phyloP scores from a whole-genome alignment of 176 grass and related monocot genomes.

The Avena insularis region DNA sequence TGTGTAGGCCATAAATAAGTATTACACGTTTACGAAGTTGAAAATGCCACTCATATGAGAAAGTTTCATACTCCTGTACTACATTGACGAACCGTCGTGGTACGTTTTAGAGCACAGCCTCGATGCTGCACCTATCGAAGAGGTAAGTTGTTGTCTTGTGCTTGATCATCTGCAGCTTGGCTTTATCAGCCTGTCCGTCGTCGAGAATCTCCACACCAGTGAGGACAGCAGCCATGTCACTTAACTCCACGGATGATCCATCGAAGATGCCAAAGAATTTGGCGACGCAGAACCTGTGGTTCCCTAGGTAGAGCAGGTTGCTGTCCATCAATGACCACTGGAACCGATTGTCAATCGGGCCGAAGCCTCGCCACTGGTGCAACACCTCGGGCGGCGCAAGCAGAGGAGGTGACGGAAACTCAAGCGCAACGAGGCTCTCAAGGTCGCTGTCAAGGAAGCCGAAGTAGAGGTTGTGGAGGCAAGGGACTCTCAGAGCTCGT shows the following conservation, averaged over 20 bases:
- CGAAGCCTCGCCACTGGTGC: not conserved
- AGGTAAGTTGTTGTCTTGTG: not conserved
- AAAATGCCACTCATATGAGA: too few relatives aligned
- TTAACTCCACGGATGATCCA: not conserved
- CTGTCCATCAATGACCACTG: not conserved
- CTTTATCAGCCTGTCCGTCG: not conserved
- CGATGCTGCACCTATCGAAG: not conserved
- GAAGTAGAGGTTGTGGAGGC: not conserved
- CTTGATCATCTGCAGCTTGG: conserved; percentile 3
- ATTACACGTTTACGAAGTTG: too few relatives aligned
- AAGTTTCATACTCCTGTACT: too few relatives aligned
- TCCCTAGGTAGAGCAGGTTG: not conserved
- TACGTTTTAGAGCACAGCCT: not conserved
- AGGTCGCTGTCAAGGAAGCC: not conserved
- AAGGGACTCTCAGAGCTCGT: not conserved
- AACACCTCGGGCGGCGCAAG: not conserved
- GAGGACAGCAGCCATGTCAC: not conserved
- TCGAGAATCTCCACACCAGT: not conserved
- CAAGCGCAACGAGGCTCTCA: not conserved
- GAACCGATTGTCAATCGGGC: not conserved
- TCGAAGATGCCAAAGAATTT: not conserved
- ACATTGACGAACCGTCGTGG: too few relatives aligned
- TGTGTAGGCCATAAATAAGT: too few relatives aligned
- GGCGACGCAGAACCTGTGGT: not conserved
- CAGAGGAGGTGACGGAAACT: not conserved